Evolutionary conservation across 2,329 filamentous ascomycete species (phyloP), one percentile per base, ranked within the genome.

Genomic region (Claviceps sp.): DNA sequence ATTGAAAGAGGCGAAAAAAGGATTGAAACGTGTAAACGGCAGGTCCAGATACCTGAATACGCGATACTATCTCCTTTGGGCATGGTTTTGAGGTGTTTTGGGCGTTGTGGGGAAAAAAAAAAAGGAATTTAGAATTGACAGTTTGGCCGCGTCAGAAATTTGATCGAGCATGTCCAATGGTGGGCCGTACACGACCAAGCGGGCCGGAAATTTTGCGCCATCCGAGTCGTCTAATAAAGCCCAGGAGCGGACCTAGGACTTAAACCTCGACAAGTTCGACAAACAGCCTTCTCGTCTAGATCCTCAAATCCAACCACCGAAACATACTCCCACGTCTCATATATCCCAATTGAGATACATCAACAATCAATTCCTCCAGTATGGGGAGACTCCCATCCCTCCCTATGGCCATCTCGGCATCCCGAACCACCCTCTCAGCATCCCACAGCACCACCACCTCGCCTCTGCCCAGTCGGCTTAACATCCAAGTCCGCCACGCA

Each of bases 401-500:
- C 23, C 58, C 60, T 49, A 52, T 57, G 54, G 58, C 61, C 50
- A 58, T 63, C 50, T 56, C 64, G 56, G 61, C 65, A n/a, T 58
- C 59, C 37, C 58, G 62, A 50, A 56, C 59, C 53, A 57, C 60
- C 49, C 40, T 53, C 37, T 48, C 44, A 37, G n/a, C 51, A 47
- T 17, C 36, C 36, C 38, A 58, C 55, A 57, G 60, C 67, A 57
- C 52, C 29, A 34, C 59, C 67, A 43, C 52, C 49, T 57, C 60
- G 54, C 51, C 58, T 37, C 39, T 42, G 53, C 54, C 59, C 23
- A 53, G 52, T 5, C 55, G 62, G 54, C 61, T 66, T 44, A 58
- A 59, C 68, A 49, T 50, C 48, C 85, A 90, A 71, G 75, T 82
- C 64, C 84, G 89, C 54, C 81, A 88, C 65, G 93, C 93, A 50